phyloP scores from a whole-genome alignment of 2,329 filamentous ascomycete genomes.

The Plectosphaerella sp. region DNA sequence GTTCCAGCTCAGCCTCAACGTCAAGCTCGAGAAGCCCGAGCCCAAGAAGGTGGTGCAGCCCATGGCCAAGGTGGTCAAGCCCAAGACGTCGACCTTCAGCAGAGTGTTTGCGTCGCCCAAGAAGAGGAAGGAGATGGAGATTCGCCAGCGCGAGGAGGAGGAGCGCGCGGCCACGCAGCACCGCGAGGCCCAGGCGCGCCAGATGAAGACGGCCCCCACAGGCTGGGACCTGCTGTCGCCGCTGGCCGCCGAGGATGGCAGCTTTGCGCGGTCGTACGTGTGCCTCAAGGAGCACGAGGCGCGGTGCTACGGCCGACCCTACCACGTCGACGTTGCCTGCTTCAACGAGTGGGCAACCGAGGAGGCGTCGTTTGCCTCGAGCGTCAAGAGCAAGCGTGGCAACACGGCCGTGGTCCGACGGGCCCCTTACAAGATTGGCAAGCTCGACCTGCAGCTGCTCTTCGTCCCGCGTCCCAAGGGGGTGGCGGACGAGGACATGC shows the following conservation, averaged over 20 bases:
- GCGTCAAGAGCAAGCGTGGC: slow-evolving; percentile 89
- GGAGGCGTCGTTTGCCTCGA: slow-evolving; percentile 71
- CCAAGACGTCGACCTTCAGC: slow-evolving; percentile 85
- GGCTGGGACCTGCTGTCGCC: slow-evolving; percentile 85
- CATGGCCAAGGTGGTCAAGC: slow-evolving; percentile 60
- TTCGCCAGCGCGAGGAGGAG: slow-evolving; percentile 77
- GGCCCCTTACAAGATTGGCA: slow-evolving; percentile 95
- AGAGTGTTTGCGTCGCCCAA: slow-evolving; percentile 91
- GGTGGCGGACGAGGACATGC: slow-evolving; percentile 89
- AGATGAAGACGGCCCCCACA: slow-evolving; percentile 60
- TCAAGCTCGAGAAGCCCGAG: slow-evolving; percentile 82
- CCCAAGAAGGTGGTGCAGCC: slow-evolving; percentile 40
- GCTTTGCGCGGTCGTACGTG: slow-evolving; percentile 90
- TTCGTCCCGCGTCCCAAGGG: slow-evolving; percentile 92
- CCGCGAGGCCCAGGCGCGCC: slow-evolving; percentile 60
- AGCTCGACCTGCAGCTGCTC: slow-evolving; percentile 87
- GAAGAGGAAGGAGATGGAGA: slow-evolving; percentile 92
- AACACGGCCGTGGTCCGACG: slow-evolving; percentile 67
- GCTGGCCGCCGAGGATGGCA: slow-evolving; percentile 84
- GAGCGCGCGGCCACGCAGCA: slow-evolving; percentile 64
- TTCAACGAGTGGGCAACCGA: slow-evolving; percentile 99
- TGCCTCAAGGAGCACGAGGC: slow-evolving; percentile 90
- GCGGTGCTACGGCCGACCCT: slow-evolving; percentile 81
- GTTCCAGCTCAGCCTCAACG: slow-evolving; percentile 95
- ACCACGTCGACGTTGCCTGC: slow-evolving; percentile 83